Evolutionary conservation across 805 yeast genomes (phyloP).

Genomic region (Kodamaea hsintzibuensis): DNA sequence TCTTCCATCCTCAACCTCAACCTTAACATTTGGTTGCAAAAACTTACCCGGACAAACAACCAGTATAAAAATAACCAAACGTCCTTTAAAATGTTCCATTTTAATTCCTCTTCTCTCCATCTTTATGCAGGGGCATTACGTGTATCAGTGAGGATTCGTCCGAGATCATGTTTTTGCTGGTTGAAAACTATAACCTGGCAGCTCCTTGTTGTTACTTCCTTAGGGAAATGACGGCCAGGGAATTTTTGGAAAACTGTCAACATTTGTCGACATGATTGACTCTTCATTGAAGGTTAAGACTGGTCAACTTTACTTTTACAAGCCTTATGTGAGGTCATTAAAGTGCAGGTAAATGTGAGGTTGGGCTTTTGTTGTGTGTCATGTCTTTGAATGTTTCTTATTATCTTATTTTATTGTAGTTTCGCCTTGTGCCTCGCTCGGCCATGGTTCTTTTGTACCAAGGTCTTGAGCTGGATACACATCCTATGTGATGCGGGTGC

Average conservation of each 20-base stretch:
- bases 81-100: slow-evolving; percentile 7
- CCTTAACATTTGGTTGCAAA: slow-evolving; percentile 1
- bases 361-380: neutral
- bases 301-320: slow-evolving; percentile 8
- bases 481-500: slow-evolving; percentile 4
- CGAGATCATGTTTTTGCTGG: slow-evolving; percentile 99
- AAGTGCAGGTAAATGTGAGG: neutral
- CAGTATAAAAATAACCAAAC: slow-evolving; percentile 14
- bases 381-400: neutral
- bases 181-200: slow-evolving; percentile 99
- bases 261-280: slow-evolving; percentile 12
- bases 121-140: slow-evolving; percentile 99
- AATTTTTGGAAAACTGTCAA: slow-evolving; percentile 63
- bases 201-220: slow-evolving; percentile 52
- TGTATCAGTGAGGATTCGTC: slow-evolving; percentile 99
- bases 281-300: slow-evolving; percentile 36
- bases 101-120: slow-evolving; percentile 42
- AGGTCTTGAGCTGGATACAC: slow-evolving; percentile 50
- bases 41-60: slow-evolving; percentile 10
- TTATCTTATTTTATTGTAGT: neutral
- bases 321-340: neutral
- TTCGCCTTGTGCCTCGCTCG: slow-evolving; percentile 54
- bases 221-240: slow-evolving; percentile 58
- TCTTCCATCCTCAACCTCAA: too few relatives aligned
- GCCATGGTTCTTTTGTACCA: slow-evolving; percentile 22